phyloP scores from a whole-genome alignment of 805 yeast genomes.

The Saccharomycopsis amapae region DNA sequence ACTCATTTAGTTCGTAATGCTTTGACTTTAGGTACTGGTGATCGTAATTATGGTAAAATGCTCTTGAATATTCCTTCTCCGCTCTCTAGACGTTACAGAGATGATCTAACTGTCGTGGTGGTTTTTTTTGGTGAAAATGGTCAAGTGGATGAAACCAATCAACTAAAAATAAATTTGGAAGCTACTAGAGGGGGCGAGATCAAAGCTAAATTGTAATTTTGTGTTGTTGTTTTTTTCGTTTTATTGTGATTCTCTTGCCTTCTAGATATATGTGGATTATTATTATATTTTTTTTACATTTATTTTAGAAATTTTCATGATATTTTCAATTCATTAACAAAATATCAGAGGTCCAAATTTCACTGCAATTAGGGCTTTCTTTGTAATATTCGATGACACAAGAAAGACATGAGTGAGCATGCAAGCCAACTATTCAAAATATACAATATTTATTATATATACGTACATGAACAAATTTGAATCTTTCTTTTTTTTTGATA shows the following conservation, averaged over 20 bases:
- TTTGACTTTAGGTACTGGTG: slow-evolving; percentile 74
- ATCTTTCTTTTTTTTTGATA: too few species aligned
- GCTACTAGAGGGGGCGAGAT: slow-evolving; percentile 55
- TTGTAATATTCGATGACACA: too few species aligned
- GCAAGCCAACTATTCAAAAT: too few species aligned
- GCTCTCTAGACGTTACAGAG: slow-evolving; percentile 84
- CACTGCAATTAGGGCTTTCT: too few species aligned
- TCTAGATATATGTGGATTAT: neutral
- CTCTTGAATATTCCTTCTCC: slow-evolving; percentile 89
- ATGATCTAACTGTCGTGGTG: slow-evolving; percentile 93
- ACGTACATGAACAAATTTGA: too few species aligned
- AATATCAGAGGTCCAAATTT: too few species aligned
- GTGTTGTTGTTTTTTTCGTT: neutral
- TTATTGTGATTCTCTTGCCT: neutral
- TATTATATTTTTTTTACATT: neutral
- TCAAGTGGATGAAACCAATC: slow-evolving; percentile 34
- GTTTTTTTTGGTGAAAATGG: slow-evolving; percentile 74
- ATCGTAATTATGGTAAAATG: slow-evolving; percentile 81
- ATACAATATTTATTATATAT: too few species aligned
- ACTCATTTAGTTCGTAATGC: slow-evolving; percentile 95
- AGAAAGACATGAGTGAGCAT: too few species aligned
- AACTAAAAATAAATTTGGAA: slow-evolving; percentile 45
- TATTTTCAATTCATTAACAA: too few species aligned
- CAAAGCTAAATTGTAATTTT: slow-evolving; percentile 39
- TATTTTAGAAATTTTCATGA: too few species aligned